These are phyloP conservation scores for Tricladium varicosporioides DNA, from an alignment of 2,329 filamentous ascomycete genomes.

Conservation along the genomic window DNA sequence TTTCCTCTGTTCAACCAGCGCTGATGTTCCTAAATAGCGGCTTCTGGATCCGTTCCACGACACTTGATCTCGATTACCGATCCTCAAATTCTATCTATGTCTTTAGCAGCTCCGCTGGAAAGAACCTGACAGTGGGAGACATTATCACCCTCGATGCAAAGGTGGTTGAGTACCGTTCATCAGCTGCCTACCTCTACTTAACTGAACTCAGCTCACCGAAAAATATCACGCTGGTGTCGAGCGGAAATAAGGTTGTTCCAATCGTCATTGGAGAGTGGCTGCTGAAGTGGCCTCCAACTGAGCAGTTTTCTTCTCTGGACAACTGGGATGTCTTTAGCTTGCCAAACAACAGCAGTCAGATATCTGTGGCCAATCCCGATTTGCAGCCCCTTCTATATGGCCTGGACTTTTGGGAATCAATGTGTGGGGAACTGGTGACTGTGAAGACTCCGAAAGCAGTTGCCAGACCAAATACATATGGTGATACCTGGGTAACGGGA, in stretches of 20 bases:
- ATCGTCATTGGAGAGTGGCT: constrained; percentile 60
- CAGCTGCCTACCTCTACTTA: constrained; percentile 54
- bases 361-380: constrained; percentile 59
- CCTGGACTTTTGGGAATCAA: constrained; percentile 72
- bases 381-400: constrained; percentile 62
- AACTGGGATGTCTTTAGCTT: constrained; percentile 62
- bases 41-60: constrained; percentile 62
- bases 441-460: constrained; percentile 56
- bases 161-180: constrained; percentile 52
- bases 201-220: constrained; percentile 60
- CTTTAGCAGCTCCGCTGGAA: constrained; percentile 50
- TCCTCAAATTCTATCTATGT: constrained; percentile 68
- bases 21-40: constrained; percentile 40
- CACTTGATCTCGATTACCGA: constrained; percentile 50
- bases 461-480: constrained; percentile 59
- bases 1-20: too few species aligned
- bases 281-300: constrained; percentile 53
- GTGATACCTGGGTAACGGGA: constrained; percentile 68
- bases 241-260: constrained; percentile 52
- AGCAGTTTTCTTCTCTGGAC: constrained; percentile 61
- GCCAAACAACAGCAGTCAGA: constrained; percentile 58
- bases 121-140: constrained; percentile 59
- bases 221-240: constrained; percentile 52
- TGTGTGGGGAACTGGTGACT: constrained; percentile 66
- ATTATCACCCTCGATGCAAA: constrained; percentile 58